Evolutionary conservation across 1,139 yeast species (phyloP).

Genomic region (Diutina sp.): DNA sequence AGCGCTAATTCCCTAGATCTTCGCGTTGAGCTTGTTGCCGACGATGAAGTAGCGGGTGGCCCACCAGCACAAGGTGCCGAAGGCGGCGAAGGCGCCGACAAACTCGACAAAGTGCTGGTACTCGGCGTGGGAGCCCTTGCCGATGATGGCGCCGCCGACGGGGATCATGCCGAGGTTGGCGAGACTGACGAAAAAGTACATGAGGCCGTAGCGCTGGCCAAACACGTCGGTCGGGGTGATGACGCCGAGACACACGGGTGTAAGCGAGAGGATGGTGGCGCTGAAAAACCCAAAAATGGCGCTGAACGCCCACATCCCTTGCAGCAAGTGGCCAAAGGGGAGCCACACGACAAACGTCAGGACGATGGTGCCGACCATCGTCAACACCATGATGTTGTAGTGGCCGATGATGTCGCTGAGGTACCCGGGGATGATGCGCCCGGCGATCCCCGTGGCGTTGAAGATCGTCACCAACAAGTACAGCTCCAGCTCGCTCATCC

Average conservation of each 20-base stretch:
- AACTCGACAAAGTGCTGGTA: conserved; percentile 24
- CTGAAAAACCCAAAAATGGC: conserved; percentile 21
- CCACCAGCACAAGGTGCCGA: conserved; percentile 20
- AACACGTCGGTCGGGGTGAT: conserved; percentile 25
- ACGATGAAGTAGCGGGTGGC: conserved; percentile 20
- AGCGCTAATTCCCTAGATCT: not conserved
- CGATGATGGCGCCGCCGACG: conserved; percentile 29
- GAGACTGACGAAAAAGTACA: conserved; percentile 26
- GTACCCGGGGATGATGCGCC: conserved; percentile 26
- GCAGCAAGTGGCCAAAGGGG: conserved; percentile 23
- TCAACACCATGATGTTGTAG: conserved; percentile 24
- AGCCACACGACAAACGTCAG: conserved; percentile 24
- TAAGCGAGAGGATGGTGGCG: conserved; percentile 18
- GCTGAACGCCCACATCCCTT: conserved; percentile 22
- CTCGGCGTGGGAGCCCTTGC: conserved; percentile 16
- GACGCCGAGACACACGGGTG: conserved; percentile 28
- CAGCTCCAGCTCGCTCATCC: conserved; percentile 25
- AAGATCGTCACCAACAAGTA: conserved; percentile 28
- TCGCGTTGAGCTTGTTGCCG: conserved; percentile 15
- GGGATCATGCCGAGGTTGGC: conserved; percentile 35
- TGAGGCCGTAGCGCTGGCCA: conserved; percentile 29
- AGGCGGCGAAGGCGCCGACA: conserved; percentile 18
- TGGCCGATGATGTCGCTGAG: conserved; percentile 25
- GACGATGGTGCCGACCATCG: conserved; percentile 18
- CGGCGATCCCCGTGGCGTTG: conserved; percentile 27